Conservation (phyloP, 495 filamentous ascomycete genomes). For the Penicillium antarcticum region DNA sequence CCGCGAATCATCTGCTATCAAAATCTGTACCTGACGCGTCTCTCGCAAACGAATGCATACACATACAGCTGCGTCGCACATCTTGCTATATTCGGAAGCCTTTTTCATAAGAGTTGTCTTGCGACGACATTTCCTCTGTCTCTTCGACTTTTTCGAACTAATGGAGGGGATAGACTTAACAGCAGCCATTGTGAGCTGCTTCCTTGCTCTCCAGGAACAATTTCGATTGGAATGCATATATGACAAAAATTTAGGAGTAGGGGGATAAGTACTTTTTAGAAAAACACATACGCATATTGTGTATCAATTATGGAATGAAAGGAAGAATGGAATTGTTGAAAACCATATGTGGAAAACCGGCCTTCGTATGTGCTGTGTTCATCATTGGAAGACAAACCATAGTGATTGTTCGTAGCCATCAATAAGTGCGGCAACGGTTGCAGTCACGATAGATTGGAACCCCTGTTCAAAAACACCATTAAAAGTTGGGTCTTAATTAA, state of each 20-base stretch:
- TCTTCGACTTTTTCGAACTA: background rate
- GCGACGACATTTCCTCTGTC: conserved; percentile 11
- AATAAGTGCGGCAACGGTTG: background rate
- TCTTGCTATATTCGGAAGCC: conserved; percentile 5
- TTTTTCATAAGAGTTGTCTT: conserved; percentile 14
- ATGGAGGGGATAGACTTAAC: background rate
- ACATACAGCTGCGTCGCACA: too few species aligned
- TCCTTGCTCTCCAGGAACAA: background rate
- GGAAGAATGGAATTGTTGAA: background rate
- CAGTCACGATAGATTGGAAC: background rate
- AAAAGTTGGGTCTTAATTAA: background rate
- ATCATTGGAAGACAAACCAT: conserved; percentile 1
- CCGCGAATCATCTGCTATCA: too few species aligned
- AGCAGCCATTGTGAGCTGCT: conserved; percentile 1
- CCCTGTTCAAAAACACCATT: background rate
- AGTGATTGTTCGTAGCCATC: conserved; percentile 1
- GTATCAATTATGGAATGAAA: background rate
- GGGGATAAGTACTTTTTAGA: too few species aligned
- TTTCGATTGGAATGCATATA: too few species aligned
- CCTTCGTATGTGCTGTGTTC: conserved; percentile 3
- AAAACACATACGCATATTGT: background rate
- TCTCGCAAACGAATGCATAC: too few species aligned
- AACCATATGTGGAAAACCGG: background rate
- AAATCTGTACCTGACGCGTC: too few species aligned
- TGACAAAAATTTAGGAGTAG: too few species aligned